Evolutionary conservation across 2,329 filamentous ascomycete genomes (phyloP).

Genomic region (Fusarium irregulare): DNA sequence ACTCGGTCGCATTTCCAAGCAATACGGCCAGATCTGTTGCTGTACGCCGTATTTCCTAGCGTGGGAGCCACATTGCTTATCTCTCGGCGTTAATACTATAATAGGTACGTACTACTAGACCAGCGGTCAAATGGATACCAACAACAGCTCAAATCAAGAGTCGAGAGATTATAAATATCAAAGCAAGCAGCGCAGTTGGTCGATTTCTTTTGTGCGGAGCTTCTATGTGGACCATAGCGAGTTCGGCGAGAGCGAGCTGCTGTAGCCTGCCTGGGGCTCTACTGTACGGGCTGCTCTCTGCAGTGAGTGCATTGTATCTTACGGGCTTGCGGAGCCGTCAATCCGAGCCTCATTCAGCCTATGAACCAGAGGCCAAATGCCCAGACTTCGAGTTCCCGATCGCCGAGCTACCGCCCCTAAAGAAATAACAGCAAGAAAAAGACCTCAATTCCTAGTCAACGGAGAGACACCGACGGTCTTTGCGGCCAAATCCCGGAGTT

Average conservation of each 20-base stretch:
- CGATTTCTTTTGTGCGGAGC: conserved; percentile 37
- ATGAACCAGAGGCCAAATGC: conserved; percentile 21
- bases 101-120: conserved; percentile 17
- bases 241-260: conserved; percentile 30
- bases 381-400: conserved; percentile 28
- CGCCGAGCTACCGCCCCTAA: conserved; percentile 24
- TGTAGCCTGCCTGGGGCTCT: neutral
- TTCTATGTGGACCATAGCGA: conserved; percentile 39
- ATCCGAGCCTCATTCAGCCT: conserved; percentile 19
- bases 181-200: conserved; percentile 31
- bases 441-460: conserved; percentile 13
- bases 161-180: conserved; percentile 48
- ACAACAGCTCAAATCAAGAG: conserved; percentile 41
- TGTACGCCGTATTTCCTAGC: conserved; percentile 38
- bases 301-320: conserved; percentile 10
- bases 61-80: conserved; percentile 41
- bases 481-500: conserved; percentile 28
- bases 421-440: conserved; percentile 6
- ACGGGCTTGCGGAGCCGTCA: conserved; percentile 40
- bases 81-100: conserved; percentile 30
- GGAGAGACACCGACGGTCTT: conserved; percentile 28
- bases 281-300: neutral
- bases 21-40: conserved; percentile 20
- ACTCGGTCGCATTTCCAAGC: conserved; percentile 30
- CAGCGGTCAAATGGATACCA: conserved; percentile 32